Conservation (phyloP, 2,329 filamentous ascomycete species). For the Hirsutella thompsonii region DNA sequence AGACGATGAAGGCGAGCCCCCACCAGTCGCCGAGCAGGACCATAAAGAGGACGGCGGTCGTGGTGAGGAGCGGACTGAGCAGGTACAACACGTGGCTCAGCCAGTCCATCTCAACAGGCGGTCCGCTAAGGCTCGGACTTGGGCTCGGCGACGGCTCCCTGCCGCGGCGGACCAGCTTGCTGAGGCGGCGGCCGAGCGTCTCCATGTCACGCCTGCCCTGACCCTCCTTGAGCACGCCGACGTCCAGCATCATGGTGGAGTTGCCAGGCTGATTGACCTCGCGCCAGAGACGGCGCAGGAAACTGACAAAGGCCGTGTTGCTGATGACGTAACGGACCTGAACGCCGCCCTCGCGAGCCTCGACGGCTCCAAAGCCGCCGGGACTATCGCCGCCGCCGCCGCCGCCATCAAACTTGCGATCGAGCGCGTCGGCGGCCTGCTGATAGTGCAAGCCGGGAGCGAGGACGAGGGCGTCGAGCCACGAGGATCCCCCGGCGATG, state of each 20-base stretch:
- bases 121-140: background rate
- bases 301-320: conserved; percentile 40
- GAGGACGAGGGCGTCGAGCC: conserved; percentile 43
- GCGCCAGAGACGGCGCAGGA: conserved; percentile 18
- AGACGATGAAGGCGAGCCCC: conserved; percentile 31
- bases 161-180: background rate
- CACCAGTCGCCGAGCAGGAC: conserved; percentile 37
- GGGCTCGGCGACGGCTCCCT: background rate
- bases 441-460: conserved; percentile 50
- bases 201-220: conserved; percentile 4
- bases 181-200: conserved; percentile 9
- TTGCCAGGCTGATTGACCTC: conserved; percentile 6
- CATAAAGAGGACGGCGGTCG: conserved; percentile 28
- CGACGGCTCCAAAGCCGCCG: background rate
- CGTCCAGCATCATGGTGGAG: conserved; percentile 15
- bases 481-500: conserved; percentile 41
- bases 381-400: background rate
- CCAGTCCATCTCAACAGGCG: conserved; percentile 24
- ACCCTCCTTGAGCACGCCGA: conserved; percentile 10
- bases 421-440: conserved; percentile 39
- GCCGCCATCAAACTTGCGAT: conserved; percentile 5
- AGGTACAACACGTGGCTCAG: conserved; percentile 36
- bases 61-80: conserved; percentile 31
- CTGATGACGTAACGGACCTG: conserved; percentile 20
- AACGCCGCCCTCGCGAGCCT: too few relatives aligned